Percentiles rank a stretch among this genome's conserved stretches.
These are phyloP conservation scores for Haematococcus sp. DNA, from an alignment of 139 green algal genomes.

Conservation along the genomic window DNA sequence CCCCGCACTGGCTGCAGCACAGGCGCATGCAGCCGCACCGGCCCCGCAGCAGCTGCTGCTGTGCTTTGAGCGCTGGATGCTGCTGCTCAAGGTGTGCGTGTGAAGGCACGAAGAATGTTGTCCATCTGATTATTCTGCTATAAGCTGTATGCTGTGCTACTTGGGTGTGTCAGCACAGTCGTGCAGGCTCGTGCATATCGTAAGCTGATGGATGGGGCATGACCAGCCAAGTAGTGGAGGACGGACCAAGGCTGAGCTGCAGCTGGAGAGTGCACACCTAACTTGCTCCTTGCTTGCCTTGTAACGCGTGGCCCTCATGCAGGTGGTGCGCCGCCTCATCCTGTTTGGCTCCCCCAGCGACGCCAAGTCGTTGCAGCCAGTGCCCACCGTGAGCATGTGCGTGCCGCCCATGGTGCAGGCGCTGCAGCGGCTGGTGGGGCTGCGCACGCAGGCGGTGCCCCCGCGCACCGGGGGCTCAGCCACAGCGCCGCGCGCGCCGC, in stretches of 20 bases:
- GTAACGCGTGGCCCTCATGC: too few relatives aligned
- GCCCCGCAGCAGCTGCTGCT: slow-evolving; percentile 43
- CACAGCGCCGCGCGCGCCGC: not conserved
- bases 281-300: too few relatives aligned
- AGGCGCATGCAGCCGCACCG: slow-evolving; percentile 11
- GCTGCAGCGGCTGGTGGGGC: not conserved
- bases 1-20: slow-evolving; percentile 37
- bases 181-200: too few relatives aligned
- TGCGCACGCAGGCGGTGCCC: not conserved
- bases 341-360: slow-evolving; percentile 79
- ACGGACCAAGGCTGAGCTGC: too few relatives aligned
- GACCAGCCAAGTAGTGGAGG: too few relatives aligned
- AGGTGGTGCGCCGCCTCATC: slow-evolving; percentile 78
- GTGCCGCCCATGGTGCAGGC: slow-evolving; percentile 56
- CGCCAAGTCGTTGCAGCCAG: slow-evolving; percentile 52
- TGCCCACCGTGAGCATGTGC: slow-evolving; percentile 48
- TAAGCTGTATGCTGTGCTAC: too few relatives aligned
- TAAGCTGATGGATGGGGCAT: too few relatives aligned
- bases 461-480: not conserved
- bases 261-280: too few relatives aligned
- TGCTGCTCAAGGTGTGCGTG: slow-evolving; percentile 76
- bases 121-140: not conserved
- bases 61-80: slow-evolving; percentile 83
- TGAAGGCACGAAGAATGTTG: too few relatives aligned
- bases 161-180: too few relatives aligned